Evolutionary conservation across 1,139 yeast genomes (phyloP).

Genomic region (Taphrina flavorubra): DNA sequence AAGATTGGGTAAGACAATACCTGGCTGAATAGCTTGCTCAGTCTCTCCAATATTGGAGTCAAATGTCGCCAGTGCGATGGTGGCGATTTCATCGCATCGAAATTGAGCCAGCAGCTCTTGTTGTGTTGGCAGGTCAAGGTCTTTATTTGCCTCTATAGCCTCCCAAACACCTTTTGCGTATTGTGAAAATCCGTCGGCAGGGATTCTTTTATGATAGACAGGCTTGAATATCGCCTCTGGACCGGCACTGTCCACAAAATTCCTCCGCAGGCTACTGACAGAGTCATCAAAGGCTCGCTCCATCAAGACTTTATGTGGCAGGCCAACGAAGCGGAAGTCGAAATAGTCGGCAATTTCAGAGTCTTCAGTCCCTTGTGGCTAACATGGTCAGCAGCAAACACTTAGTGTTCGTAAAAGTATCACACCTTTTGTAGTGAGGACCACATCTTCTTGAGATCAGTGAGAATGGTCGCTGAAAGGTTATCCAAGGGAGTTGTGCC

Average conservation of each 20-base stretch:
- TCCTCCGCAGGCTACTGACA: constrained; percentile 68
- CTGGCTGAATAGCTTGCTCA: constrained; percentile 42
- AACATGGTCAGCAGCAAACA: constrained; percentile 1
- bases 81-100: constrained; percentile 87
- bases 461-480: constrained; percentile 68
- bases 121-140: constrained; percentile 93
- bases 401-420: not conserved
- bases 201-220: constrained; percentile 81
- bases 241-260: constrained; percentile 53
- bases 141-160: constrained; percentile 89
- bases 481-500: constrained; percentile 84
- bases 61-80: constrained; percentile 56
- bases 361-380: constrained; percentile 62
- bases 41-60: constrained; percentile 43
- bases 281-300: constrained; percentile 72
- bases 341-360: constrained; percentile 75
- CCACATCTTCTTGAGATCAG: constrained; percentile 83
- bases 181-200: constrained; percentile 94
- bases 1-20: constrained; percentile 43
- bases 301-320: constrained; percentile 84
- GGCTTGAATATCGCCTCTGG: constrained; percentile 62
- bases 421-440: constrained; percentile 59
- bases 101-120: constrained; percentile 92
- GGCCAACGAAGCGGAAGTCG: constrained; percentile 78
- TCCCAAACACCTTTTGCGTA: constrained; percentile 93